These are phyloP conservation scores for Eragrostis curvula DNA, from an alignment of 176 grass and related monocot species.

Conservation along the genomic window DNA sequence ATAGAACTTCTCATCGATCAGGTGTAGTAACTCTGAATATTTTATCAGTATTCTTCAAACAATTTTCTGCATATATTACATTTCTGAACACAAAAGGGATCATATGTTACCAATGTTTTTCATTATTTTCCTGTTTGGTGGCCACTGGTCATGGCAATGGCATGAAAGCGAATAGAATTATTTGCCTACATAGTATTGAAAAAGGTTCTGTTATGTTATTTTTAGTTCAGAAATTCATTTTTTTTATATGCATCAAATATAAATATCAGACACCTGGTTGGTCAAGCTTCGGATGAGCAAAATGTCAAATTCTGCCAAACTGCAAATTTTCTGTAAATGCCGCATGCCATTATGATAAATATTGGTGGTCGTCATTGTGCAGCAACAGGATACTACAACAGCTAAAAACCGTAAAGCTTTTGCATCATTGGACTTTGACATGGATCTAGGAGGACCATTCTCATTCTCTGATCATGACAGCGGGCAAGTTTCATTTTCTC, in stretches of 20 bases:
- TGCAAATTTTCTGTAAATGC: background rate
- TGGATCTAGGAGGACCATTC: conserved; percentile 57
- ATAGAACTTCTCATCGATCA: conserved; percentile 92
- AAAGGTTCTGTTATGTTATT: conserved; percentile 9
- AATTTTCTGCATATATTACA: background rate
- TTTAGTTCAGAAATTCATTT: background rate
- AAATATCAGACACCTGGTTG: conserved; percentile 9
- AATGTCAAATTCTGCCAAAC: conserved; percentile 18
- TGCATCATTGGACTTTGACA: conserved; percentile 73
- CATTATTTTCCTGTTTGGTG: conserved; percentile 31
- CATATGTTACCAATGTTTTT: background rate
- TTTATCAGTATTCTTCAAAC: background rate
- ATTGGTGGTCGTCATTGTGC: conserved; percentile 28
- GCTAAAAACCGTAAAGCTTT: conserved; percentile 66
- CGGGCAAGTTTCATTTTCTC: conserved; percentile 60
- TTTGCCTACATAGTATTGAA: background rate
- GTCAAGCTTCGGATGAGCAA: background rate
- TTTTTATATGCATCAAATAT: conserved; percentile 1
- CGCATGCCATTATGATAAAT: conserved; percentile 37
- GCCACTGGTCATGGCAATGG: background rate
- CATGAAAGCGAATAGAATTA: background rate
- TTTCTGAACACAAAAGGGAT: conserved; percentile 27
- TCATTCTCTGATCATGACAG: conserved; percentile 74
- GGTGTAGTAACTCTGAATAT: conserved; percentile 46
- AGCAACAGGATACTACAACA: conserved; percentile 85